Evolutionary conservation across 2,329 filamentous ascomycete genomes (phyloP).

Genomic region (Fusarium falciforme): DNA sequence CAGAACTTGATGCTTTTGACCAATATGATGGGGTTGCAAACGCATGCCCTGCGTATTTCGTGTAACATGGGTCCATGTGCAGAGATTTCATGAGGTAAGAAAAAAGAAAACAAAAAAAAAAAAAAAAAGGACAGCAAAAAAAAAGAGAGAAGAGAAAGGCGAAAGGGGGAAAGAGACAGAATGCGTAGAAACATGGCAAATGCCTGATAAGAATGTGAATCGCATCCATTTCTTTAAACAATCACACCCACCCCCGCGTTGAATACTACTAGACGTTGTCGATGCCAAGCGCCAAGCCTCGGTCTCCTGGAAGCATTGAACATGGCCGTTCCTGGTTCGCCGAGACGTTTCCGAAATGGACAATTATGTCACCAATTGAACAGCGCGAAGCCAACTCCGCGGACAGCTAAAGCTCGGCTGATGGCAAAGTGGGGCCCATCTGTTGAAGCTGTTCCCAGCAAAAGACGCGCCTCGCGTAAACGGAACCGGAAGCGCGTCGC

Average conservation of each 20-base stretch:
- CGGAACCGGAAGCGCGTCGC: not conserved
- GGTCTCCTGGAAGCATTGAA: not conserved
- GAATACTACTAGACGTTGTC: not conserved
- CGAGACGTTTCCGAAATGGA: not conserved
- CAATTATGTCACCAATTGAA: not conserved
- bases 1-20: not conserved
- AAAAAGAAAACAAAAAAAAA: not conserved
- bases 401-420: not conserved
- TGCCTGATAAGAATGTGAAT: not conserved
- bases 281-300: conserved; percentile 4
- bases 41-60: not conserved
- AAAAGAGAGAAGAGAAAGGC: too few relatives aligned
- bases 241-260: not conserved
- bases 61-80: not conserved
- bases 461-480: not conserved
- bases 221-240: not conserved
- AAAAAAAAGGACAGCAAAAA: not conserved
- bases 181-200: not conserved
- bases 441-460: not conserved
- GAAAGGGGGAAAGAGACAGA: not conserved
- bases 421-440: not conserved
- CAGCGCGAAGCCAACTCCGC: not conserved
- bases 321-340: conserved; percentile 5
- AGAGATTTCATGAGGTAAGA: not conserved
- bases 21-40: not conserved